Percentiles rank a stretch among this genome's conserved stretches.
Evolutionary conservation across 2,329 filamentous ascomycete genomes (phyloP).

Genomic region (Ophiosphaerella korrae): DNA sequence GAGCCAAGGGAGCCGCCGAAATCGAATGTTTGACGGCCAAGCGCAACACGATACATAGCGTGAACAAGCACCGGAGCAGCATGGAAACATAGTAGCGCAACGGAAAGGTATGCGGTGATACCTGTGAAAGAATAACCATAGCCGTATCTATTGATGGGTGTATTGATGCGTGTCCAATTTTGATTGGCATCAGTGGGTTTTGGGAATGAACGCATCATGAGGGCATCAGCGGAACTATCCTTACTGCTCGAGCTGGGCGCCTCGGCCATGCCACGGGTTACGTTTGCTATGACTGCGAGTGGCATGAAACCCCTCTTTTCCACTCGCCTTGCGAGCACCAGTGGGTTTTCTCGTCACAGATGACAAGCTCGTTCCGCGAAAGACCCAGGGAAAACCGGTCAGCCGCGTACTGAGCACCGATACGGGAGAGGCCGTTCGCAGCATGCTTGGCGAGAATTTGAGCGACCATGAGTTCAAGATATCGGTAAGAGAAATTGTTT

Average conservation of each 20-base stretch:
- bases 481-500: not conserved
- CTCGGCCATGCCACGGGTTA: not conserved
- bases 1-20: not conserved
- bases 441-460: not conserved
- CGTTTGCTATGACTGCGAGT: not conserved
- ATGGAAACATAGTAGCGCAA: not conserved
- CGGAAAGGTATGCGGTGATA: not conserved
- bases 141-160: not conserved
- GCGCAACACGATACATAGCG: not conserved
- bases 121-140: not conserved
- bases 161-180: not conserved
- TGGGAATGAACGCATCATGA: not conserved
- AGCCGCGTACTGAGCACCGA: not conserved
- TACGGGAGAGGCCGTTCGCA: not conserved
- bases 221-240: not conserved
- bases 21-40: not conserved
- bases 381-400: not conserved
- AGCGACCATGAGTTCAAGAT: not conserved
- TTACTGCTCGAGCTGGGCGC: too few relatives aligned
- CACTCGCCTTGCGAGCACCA: not conserved
- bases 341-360: not conserved
- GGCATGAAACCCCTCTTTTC: not conserved
- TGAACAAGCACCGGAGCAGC: not conserved
- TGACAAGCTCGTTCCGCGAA: not conserved
- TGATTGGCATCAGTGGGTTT: not conserved